A percentile compares a stretch with the other conserved stretches of the same genome.
These are phyloP conservation scores for Paraconiothyrium sp. DNA, from an alignment of 2,329 filamentous ascomycete genomes.

Conservation along the genomic window DNA sequence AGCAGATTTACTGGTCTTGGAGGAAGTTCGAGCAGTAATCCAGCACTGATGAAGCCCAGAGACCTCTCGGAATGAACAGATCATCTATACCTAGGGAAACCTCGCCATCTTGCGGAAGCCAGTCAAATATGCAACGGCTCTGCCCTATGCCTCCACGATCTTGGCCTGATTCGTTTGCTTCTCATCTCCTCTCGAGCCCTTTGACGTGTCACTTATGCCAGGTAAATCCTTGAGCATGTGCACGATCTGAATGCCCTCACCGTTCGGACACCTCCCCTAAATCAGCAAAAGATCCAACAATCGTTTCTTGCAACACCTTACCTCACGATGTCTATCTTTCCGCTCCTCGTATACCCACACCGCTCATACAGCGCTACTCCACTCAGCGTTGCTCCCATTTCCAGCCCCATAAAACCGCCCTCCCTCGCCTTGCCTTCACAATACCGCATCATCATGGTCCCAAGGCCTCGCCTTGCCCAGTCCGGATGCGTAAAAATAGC, in stretches of 20 bases:
- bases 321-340: constrained; percentile 41
- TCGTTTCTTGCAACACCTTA: constrained; percentile 34
- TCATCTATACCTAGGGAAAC: too few relatives aligned
- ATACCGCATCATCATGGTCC: constrained; percentile 51
- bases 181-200: not conserved
- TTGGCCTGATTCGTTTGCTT: not conserved
- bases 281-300: constrained; percentile 12
- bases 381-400: constrained; percentile 49
- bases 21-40: too few relatives aligned
- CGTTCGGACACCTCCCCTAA: constrained; percentile 42
- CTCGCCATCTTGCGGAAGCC: too few relatives aligned
- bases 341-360: constrained; percentile 48
- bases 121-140: not conserved
- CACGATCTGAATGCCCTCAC: constrained; percentile 42
- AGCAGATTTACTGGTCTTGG: too few relatives aligned
- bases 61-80: too few relatives aligned
- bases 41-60: too few relatives aligned
- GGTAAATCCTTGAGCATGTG: constrained; percentile 47
- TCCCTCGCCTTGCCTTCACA: constrained; percentile 41
- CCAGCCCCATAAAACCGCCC: constrained; percentile 40
- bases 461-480: constrained; percentile 27
- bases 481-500: constrained; percentile 48
- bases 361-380: constrained; percentile 39
- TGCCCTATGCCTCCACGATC: not conserved
- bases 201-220: not conserved